A percentile compares a stretch with the other conserved stretches of the same genome.
Conservation (phyloP, 148 eudicot species). For the Rhododendron molle region DNA sequence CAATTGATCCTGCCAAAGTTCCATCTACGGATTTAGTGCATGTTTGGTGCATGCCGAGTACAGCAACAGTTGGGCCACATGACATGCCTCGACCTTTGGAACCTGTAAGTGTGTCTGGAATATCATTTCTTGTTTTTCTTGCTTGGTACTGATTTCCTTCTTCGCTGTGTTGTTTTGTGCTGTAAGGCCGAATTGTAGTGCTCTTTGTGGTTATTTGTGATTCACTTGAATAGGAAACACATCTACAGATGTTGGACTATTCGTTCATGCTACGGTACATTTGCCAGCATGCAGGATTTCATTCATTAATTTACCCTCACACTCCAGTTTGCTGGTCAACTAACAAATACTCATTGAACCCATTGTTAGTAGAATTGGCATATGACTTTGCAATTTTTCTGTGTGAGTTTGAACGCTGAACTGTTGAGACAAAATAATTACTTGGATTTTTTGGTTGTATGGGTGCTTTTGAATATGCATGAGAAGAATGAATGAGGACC, state of each 20-base stretch:
- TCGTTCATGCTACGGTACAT: neutral
- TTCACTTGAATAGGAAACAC: neutral
- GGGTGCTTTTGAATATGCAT: neutral
- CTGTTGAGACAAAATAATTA: neutral
- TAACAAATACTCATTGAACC: neutral
- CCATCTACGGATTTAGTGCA: constrained; percentile 73
- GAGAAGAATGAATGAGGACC: neutral
- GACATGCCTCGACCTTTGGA: constrained; percentile 77
- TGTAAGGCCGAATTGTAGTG: neutral
- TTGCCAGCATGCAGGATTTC: neutral
- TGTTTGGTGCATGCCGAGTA: constrained; percentile 97
- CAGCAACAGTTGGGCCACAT: constrained; percentile 85
- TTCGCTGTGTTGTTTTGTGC: neutral
- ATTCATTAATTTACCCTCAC: neutral
- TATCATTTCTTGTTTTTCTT: constrained; percentile 3
- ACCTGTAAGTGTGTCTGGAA: constrained; percentile 44
- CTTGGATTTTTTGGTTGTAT: neutral
- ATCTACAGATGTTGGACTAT: neutral
- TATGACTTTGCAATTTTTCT: neutral
- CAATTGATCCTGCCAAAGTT: constrained; percentile 69
- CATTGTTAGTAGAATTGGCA: neutral
- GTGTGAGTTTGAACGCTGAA: neutral
- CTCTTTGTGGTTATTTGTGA: neutral
- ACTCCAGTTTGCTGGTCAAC: neutral
- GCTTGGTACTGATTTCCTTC: neutral